Evolutionary conservation across 805 yeast species (phyloP).

Genomic region (Yamadazyma philogaea): DNA sequence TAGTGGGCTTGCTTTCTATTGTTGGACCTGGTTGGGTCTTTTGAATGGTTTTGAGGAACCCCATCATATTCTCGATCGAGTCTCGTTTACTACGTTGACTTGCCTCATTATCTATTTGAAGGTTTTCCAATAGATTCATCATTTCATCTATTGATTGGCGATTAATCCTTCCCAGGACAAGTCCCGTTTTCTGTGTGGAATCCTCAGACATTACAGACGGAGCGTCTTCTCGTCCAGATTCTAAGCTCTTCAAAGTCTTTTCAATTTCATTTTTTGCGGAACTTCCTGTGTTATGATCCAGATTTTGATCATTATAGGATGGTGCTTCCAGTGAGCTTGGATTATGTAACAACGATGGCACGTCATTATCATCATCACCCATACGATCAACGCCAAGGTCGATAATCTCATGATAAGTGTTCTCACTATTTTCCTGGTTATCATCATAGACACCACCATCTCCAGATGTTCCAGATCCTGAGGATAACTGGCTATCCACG

Average conservation of each 20-base stretch:
- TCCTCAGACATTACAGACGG: not conserved
- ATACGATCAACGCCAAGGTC: no score
- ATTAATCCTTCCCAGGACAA: constrained; percentile 12
- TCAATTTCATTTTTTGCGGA: constrained; percentile 7
- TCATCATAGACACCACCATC: not conserved
- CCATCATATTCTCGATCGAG: constrained; percentile 26
- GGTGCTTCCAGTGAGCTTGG: not conserved
- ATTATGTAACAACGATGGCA: no score
- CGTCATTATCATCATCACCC: no score
- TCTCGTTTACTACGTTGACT: constrained; percentile 14
- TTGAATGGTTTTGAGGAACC: constrained; percentile 15
- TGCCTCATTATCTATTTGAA: constrained; percentile 12
- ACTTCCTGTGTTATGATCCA: not conserved
- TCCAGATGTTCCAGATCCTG: not conserved
- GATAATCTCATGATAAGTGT: no score
- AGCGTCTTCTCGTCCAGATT: not conserved
- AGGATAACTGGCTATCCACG: not conserved
- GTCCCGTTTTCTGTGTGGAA: not conserved
- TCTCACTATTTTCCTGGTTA: no score
- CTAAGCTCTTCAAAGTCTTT: constrained; percentile 5
- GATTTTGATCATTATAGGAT: not conserved
- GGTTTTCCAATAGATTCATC: constrained; percentile 26
- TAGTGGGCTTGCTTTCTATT: not conserved
- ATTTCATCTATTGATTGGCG: constrained; percentile 31
- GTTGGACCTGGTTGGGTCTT: constrained; percentile 3